Evolutionary conservation across 1,139 yeast genomes (phyloP), one percentile per base, ranked within the genome.

Genomic region (Candida sanyaensis): DNA sequence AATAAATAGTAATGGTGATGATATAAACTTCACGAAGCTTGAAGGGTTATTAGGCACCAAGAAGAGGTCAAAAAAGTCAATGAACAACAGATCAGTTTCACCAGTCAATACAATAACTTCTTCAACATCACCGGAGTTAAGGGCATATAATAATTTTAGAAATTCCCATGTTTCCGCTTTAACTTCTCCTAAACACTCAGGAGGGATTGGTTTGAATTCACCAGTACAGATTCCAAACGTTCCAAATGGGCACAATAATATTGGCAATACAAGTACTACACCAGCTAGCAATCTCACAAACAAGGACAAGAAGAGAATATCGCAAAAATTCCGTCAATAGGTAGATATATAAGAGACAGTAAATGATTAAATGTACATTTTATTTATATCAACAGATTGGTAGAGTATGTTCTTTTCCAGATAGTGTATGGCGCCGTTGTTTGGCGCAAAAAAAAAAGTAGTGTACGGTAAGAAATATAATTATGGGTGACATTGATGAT

Each of bases 21-120:
- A 41, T 37, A 58, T 55, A 6, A 51, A 48, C 21, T 37, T 44
- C 10, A 52, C 61, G 3, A 59, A 59, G 57, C 62, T 70, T 44
- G 75, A 69, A 48, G 60, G 58, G 41, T 54, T 70, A 38, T 53
- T 69, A 29, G 68, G 71, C 1, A 61, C 62, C 37, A 71, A 68
- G 55, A 64, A 64, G 51, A 56, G 61, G 34, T 57, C 61, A 23
- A 60, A 61, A 44, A 60, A 59, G 40, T 50, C 43, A 11, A 34
- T 51, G 4, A 41, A 41, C 6, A 37, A 44, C 5, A 46, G 45
- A 37, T 37, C 44, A 9, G 42, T 45, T 7, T 47, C 50, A 7
- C 44, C 52, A 21, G 38, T 36, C 8, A 45, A 45, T 26, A 31
- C 41, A 1, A 36, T 43, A 2, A 27, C 41, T 21, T 27, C 44